Evolutionary conservation across 2,329 filamentous ascomycete species (phyloP), one percentile per base, ranked within the genome.

Genomic region (Calycina marina): DNA sequence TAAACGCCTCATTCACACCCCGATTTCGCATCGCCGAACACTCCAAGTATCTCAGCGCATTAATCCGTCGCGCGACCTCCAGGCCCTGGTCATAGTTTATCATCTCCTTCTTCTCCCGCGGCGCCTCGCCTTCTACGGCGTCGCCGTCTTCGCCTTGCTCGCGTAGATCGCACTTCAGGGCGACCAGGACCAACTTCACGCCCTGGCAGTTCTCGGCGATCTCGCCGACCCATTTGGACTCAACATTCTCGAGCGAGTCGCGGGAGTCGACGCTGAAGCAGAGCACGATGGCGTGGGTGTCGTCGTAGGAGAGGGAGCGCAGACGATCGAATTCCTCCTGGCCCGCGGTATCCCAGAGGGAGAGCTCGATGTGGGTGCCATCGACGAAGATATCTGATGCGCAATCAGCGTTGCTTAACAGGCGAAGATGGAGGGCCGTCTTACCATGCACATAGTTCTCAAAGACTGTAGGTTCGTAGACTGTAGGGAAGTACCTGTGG

Each of bases 291-390:
- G 92, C 76, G 53, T 98, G 90, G 32, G 90, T 98, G 55, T 98
- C 90, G 45, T 77, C 90, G 59, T 98, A 98, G 30, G 86, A 94
- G 34, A 98, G 72, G 42, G 85, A 93, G 51, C 90, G 81, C 57
- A 98, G 63, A 32, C 90, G 77, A 60, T 98, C 90, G 62, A 96
- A 98, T 70, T 98, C 90, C 65, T 98, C 90, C 61, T 98, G 90
- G 15, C 90, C 90, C 24, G 90, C 90, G 0, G 90, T 98, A 57
- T 98, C 90, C 90, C 90, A 98, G 38, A 98, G 69, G 37, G 88
- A 94, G 35, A 98, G 69, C 58, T 98, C 90, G 56, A 98, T 93
- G 60, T 96, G 88, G 32, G 86, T 82, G 53, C 79, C 86, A 56
- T 98, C 90, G 55, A 98, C 90, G 58, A 93, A 98, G 57, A 98